phyloP scores from a whole-genome alignment of 192 early-diverging fungal genomes.

The Phycomyces blakesleeanus region DNA sequence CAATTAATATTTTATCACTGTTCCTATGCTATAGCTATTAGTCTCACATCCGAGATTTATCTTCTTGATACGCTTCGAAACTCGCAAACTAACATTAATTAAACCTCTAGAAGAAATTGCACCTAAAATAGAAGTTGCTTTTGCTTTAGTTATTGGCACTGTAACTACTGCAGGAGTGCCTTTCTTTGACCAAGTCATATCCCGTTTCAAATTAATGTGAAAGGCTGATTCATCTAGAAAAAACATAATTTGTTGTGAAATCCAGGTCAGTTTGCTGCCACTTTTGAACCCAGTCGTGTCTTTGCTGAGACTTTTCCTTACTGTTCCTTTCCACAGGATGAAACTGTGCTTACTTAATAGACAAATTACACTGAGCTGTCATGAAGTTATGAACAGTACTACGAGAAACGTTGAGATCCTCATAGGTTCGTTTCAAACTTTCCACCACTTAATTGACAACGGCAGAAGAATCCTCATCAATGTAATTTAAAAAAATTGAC shows the following conservation, averaged over 20 bases:
- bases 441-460: slow-evolving; percentile 14
- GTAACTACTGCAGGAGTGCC: slow-evolving; percentile 12
- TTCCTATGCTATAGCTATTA: no score
- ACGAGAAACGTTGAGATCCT: slow-evolving; percentile 16
- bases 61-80: no score
- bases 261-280: slow-evolving; percentile 21
- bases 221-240: slow-evolving; percentile 21
- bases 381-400: slow-evolving; percentile 19
- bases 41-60: no score
- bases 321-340: slow-evolving; percentile 22
- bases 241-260: slow-evolving; percentile 13
- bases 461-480: slow-evolving; percentile 12
- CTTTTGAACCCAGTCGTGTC: slow-evolving; percentile 20
- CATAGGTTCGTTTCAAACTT: slow-evolving; percentile 12
- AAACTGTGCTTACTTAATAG: slow-evolving; percentile 19
- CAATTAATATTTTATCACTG: no score
- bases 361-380: slow-evolving; percentile 13
- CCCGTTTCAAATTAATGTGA: slow-evolving; percentile 16
- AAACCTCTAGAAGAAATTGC: no score
- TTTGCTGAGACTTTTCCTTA: slow-evolving; percentile 17
- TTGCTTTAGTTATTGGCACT: no score
- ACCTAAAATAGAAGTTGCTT: no score
- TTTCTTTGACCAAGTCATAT: slow-evolving; percentile 19
- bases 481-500: slow-evolving; percentile 10
- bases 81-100: no score